Evolutionary conservation across 2,329 filamentous ascomycete species (phyloP).

Genomic region (Drechslera avenae): DNA sequence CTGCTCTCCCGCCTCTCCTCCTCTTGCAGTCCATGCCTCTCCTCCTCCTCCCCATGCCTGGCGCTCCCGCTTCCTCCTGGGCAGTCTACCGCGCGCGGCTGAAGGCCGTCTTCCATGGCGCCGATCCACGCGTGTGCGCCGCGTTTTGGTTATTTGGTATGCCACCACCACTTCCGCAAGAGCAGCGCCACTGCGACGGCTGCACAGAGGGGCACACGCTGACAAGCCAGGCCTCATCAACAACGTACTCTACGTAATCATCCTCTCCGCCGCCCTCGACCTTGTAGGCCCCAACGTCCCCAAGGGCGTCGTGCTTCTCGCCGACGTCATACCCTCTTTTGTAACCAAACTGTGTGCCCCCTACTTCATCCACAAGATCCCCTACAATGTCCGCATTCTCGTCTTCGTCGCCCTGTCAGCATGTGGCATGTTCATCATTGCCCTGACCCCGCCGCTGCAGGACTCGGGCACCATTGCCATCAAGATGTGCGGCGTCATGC

Average conservation of each 20-base stretch:
- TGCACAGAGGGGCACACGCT: not conserved
- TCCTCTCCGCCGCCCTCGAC: constrained; percentile 92
- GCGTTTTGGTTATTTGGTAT: constrained; percentile 95
- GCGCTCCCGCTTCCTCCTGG: constrained; percentile 70
- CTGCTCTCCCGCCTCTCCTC: not conserved
- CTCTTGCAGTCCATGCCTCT: constrained; percentile 34
- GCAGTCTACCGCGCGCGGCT: constrained; percentile 72
- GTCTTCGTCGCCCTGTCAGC: constrained; percentile 76
- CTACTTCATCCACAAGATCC: constrained; percentile 89
- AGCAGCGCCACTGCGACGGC: too few species aligned
- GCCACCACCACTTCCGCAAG: not conserved
- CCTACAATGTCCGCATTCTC: constrained; percentile 76
- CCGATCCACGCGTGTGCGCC: constrained; percentile 71
- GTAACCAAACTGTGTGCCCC: constrained; percentile 85
- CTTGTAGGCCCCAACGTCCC: constrained; percentile 86
- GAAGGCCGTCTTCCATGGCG: constrained; percentile 65
- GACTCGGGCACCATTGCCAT: constrained; percentile 66
- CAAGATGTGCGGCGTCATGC: constrained; percentile 81
- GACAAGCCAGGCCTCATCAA: constrained; percentile 76
- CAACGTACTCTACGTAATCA: constrained; percentile 97
- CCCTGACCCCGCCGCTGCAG: constrained; percentile 70
- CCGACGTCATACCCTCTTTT: constrained; percentile 90
- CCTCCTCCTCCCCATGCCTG: constrained; percentile 61
- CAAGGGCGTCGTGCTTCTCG: constrained; percentile 90
- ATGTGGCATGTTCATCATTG: constrained; percentile 87